Conservation (phyloP, 768 basidiomycete genomes). For the Daedalea quercina region DNA sequence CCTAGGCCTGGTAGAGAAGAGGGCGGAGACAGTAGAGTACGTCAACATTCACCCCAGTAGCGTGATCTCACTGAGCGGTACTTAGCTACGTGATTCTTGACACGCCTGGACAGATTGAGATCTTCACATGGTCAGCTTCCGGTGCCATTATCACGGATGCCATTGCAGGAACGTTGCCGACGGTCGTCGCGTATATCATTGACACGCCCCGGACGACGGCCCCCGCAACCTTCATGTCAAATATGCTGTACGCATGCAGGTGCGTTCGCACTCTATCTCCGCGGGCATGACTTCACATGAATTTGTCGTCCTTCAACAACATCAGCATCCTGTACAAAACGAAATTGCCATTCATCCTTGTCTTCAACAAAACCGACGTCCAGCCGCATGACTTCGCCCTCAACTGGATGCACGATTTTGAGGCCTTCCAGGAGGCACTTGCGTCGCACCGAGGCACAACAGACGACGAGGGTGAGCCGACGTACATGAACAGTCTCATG, state of each 20-base stretch:
- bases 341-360: slow-evolving; percentile 91
- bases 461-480: slow-evolving; percentile 84
- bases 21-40: slow-evolving; percentile 84
- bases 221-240: slow-evolving; percentile 98
- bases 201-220: slow-evolving; percentile 93
- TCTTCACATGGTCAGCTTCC: slow-evolving; percentile 99
- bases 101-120: slow-evolving; percentile 98
- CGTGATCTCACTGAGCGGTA: neutral
- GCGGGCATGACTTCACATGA: neutral
- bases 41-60: slow-evolving; percentile 20
- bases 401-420: slow-evolving; percentile 99
- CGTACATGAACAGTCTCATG: slow-evolving; percentile 98
- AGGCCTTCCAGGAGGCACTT: slow-evolving; percentile 87
- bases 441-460: slow-evolving; percentile 59
- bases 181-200: slow-evolving; percentile 94
- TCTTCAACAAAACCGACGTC: slow-evolving; percentile 98
- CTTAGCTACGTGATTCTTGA: slow-evolving; percentile 88
- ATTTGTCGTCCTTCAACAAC: too few species aligned
- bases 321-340: slow-evolving; percentile 94
- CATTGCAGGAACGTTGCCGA: slow-evolving; percentile 86
- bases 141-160: slow-evolving; percentile 99
- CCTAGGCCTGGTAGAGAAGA: slow-evolving; percentile 82
- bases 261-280: slow-evolving; percentile 26
- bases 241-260: slow-evolving; percentile 99
- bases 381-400: slow-evolving; percentile 85